Percentiles rank a stretch among this genome's conserved stretches.
phyloP scores from a whole-genome alignment of 371 early-diverging fungal species.

The Mortierella sp. region DNA sequence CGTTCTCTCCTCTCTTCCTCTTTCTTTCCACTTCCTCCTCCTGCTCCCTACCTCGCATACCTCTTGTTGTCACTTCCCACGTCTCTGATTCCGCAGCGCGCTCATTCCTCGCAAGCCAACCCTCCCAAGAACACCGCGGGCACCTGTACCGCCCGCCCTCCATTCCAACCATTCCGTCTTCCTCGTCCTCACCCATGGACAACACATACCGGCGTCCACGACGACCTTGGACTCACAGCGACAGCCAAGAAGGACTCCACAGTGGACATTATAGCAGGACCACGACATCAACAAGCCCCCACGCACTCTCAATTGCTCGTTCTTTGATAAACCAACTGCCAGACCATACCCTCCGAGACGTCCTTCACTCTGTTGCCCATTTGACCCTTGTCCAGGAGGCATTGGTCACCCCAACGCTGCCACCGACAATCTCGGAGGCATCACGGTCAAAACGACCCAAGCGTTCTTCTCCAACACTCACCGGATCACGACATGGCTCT shows the following conservation, averaged over 20 bases:
- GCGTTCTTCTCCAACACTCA: not conserved
- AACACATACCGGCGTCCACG: not conserved
- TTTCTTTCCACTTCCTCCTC: not conserved
- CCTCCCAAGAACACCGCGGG: not conserved
- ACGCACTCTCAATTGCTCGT: not conserved
- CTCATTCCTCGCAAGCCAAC: not conserved
- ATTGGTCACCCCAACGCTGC: not conserved
- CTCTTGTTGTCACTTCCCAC: not conserved
- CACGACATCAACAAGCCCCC: not conserved
- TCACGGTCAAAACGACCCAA: not conserved
- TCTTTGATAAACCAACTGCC: conserved; percentile 3
- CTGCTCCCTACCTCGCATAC: not conserved
- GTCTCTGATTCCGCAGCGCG: not conserved
- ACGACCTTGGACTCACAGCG: not conserved
- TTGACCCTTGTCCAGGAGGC: not conserved
- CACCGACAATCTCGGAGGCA: not conserved
- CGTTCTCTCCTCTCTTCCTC: conserved; percentile 2
- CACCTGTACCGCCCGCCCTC: not conserved
- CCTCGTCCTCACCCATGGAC: not conserved
- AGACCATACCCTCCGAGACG: not conserved
- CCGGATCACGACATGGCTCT: not conserved
- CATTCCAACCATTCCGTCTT: conserved; percentile 12
- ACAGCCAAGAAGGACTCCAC: not conserved
- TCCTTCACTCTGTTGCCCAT: conserved; percentile 4
- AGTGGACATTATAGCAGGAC: not conserved